These are phyloP conservation scores for Fraxinus velutina DNA, from an alignment of 305 asterid genomes.

Conservation along the genomic window DNA sequence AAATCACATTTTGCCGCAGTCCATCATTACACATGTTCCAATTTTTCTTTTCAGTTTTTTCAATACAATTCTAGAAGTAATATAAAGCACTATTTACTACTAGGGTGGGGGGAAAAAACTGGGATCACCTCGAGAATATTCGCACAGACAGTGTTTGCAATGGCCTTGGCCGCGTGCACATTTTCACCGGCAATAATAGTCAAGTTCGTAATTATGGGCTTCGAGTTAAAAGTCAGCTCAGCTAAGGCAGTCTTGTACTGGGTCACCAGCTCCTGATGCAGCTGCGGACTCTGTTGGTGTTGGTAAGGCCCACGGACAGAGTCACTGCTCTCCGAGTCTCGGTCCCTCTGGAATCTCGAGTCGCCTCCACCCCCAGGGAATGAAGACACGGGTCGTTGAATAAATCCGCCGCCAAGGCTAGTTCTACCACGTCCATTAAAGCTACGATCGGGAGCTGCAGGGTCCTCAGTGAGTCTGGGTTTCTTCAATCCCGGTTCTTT, in stretches of 20 bases:
- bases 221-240: conserved; percentile 79
- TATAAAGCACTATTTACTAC: conserved; percentile 25
- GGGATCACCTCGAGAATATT: conserved; percentile 84
- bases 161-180: conserved; percentile 70
- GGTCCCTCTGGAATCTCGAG: conserved; percentile 39
- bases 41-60: background rate
- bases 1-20: conserved; percentile 22
- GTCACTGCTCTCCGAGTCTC: conserved; percentile 48
- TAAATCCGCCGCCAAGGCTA: conserved; percentile 21
- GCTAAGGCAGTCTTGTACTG: conserved; percentile 79
- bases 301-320: conserved; percentile 52
- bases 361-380: conserved; percentile 29
- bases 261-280: conserved; percentile 65
- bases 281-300: conserved; percentile 30
- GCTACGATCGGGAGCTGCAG: conserved; percentile 47
- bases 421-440: conserved; percentile 45
- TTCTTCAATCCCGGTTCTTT: conserved; percentile 73
- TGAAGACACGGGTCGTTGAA: conserved; percentile 40
- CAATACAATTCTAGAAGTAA: conserved; percentile 26
- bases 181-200: conserved; percentile 92
- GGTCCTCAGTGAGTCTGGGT: conserved; percentile 57
- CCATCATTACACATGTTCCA: conserved; percentile 22
- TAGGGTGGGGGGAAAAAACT: conserved; percentile 23
- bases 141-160: conserved; percentile 60
- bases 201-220: conserved; percentile 83